Base-by-base conservation (phyloP, 179 eudicot genomes). In the Amaranthus tricolor region DNA sequence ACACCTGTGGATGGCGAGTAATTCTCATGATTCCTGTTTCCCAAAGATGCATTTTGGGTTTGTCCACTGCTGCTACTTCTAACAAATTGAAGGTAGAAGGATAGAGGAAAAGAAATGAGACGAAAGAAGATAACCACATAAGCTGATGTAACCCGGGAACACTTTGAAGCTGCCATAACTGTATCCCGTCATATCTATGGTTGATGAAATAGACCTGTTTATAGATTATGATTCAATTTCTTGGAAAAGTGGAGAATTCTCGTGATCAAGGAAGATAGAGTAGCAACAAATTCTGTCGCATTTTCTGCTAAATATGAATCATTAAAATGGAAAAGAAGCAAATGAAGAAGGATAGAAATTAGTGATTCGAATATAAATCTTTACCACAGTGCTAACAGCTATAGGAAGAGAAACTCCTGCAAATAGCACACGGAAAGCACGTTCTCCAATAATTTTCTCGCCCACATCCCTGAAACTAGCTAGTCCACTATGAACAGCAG, bases 31-130 rank as follows among this genome's bases (percentile, higher is more conserved):
- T 90, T 72, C 99, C 99, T 64, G 97, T 93, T 82, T 92, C 99
- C 99, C 99, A 95, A n/a, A 95, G 93, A 80, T 95, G 97, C 95
- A 95, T 84, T 78, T 90, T 92, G 59, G 99, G 99, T 83, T 92
- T 92, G 82, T 95, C 99, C 62, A 95, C 97, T 57, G 99, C 99
- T 55, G 99, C 99, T 45, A 95, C 99, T 84, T 95, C 99, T 77
- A 92, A 81, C 80, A 95, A 81, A 79, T 95, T 95, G 78, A 95
- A 95, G 53, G 99, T 95, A 52, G 99, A 95, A 7, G 99, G 99
- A 69, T 95, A 95, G 49, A 95, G 91, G 79, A 95, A 92, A 76
- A 95, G 77, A 83, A 94, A 95, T 62, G 99, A 95, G 67, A 92
- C 76, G 59, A 92, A 95, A 65, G 79, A 76, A 68, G 87, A 85